These are phyloP conservation scores for Fusarium armeniacum DNA, from an alignment of 2,329 filamentous ascomycete species.

Conservation along the genomic window DNA sequence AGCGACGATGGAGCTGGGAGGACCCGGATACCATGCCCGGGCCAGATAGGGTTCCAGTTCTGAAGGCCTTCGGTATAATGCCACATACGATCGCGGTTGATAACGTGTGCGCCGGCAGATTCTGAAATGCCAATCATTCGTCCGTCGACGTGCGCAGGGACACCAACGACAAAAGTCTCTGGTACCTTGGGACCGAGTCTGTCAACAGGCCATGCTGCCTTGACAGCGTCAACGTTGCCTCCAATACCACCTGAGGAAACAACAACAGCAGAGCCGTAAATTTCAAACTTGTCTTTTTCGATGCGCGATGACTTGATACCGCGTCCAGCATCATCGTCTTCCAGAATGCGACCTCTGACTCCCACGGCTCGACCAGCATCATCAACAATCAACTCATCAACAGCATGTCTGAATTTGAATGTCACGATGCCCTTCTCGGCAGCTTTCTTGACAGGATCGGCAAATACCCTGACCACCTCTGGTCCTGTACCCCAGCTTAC, in stretches of 20 bases:
- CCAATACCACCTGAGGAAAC: conserved; percentile 72
- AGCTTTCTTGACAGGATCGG: conserved; percentile 67
- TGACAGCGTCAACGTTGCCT: conserved; percentile 72
- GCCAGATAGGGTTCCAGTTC: conserved; percentile 75
- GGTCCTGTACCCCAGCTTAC: conserved; percentile 73
- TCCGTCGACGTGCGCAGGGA: conserved; percentile 74
- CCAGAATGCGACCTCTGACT: conserved; percentile 67
- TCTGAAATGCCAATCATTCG: conserved; percentile 72
- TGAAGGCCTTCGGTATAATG: conserved; percentile 74
- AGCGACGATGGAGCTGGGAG: conserved; percentile 72
- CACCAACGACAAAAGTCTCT: conserved; percentile 69
- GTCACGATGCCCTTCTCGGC: conserved; percentile 66
- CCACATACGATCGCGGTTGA: conserved; percentile 76
- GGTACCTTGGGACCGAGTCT: conserved; percentile 70
- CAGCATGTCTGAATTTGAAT: conserved; percentile 69
- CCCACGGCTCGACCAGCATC: conserved; percentile 66
- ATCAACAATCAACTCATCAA: conserved; percentile 70
- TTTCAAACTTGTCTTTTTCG: conserved; percentile 65
- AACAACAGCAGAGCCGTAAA: conserved; percentile 66
- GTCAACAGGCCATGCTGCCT: conserved; percentile 69
- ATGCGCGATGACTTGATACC: conserved; percentile 66
- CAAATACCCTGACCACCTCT: conserved; percentile 70
- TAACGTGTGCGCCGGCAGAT: conserved; percentile 64
- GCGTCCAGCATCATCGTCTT: conserved; percentile 63
- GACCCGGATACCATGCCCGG: conserved; percentile 70